These are phyloP conservation scores for Rostrohypoxylon terebratum DNA, from an alignment of 495 filamentous ascomycete genomes.

Conservation along the genomic window DNA sequence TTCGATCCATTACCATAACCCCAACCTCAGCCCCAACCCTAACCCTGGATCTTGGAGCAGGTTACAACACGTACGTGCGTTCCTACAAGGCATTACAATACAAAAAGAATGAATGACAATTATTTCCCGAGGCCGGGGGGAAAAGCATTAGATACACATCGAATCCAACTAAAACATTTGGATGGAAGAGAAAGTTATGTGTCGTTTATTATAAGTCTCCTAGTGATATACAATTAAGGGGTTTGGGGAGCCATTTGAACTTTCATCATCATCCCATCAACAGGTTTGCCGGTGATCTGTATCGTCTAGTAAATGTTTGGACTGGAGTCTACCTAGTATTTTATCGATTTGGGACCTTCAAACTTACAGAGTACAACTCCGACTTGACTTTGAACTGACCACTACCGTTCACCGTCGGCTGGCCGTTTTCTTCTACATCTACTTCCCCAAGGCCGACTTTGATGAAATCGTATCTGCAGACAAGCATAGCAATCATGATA, in stretches of 20 bases:
- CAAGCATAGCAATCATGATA: not conserved
- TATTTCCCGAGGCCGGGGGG: too few species aligned
- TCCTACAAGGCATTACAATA: too few species aligned
- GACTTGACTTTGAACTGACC: not conserved
- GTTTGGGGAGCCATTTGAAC: not conserved
- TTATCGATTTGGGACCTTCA: not conserved
- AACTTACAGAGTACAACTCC: not conserved
- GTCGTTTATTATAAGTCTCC: too few species aligned
- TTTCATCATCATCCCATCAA: slow-evolving; percentile 1
- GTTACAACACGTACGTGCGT: too few species aligned
- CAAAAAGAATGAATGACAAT: too few species aligned
- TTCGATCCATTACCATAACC: too few species aligned
- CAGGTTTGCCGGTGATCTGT: not conserved
- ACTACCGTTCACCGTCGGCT: not conserved
- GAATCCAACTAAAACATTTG: too few species aligned
- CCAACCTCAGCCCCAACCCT: too few species aligned
- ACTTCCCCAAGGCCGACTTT: not conserved
- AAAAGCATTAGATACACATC: too few species aligned
- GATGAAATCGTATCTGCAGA: not conserved
- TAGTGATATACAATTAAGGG: too few species aligned
- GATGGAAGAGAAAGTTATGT: too few species aligned
- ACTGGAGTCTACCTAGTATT: not conserved
- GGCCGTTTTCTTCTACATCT: not conserved
- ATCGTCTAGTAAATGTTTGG: not conserved
- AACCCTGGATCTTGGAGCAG: too few species aligned